Conservation (phyloP, 148 eudicot genomes). For the Oxyria digyna region DNA sequence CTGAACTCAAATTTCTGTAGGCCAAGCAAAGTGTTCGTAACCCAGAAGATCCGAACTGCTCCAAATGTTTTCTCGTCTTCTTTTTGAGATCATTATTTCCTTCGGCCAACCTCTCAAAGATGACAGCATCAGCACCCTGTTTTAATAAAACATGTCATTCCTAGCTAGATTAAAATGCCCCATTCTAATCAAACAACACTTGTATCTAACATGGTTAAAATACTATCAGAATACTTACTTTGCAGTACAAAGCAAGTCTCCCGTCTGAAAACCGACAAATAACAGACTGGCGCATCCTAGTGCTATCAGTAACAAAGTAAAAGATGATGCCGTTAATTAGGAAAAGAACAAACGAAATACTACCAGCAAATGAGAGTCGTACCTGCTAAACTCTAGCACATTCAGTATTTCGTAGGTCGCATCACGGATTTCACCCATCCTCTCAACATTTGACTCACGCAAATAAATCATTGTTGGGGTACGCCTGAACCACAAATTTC, state of each 20-base stretch:
- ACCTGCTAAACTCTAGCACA: constrained; percentile 97
- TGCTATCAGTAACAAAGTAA: constrained; percentile 14
- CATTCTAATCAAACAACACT: too few relatives aligned
- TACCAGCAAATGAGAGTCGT: constrained; percentile 8
- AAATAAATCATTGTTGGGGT: constrained; percentile 86
- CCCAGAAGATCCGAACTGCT: constrained; percentile 90
- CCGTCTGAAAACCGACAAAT: constrained; percentile 90
- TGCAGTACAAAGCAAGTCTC: constrained; percentile 90
- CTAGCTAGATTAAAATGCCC: too few relatives aligned
- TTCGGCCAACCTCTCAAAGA: constrained; percentile 67
- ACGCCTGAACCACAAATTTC: constrained; percentile 41
- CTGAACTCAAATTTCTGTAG: constrained; percentile 50
- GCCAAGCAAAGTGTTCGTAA: constrained; percentile 94
- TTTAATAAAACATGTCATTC: constrained; percentile 8
- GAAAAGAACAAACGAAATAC: too few relatives aligned
- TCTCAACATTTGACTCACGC: constrained; percentile 90
- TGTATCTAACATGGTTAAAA: too few relatives aligned
- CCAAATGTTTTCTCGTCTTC: constrained; percentile 70
- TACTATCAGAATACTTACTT: constrained; percentile 47
- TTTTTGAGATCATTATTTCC: constrained; percentile 54
- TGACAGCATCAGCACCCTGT: constrained; percentile 99
- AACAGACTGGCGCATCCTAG: constrained; percentile 93
- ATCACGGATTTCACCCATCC: constrained; percentile 78
- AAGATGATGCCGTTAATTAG: too few relatives aligned
- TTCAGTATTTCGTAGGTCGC: constrained; percentile 82